Evolutionary conservation across 768 basidiomycete species (phyloP).

Genomic region (Tulasnella sp.): DNA sequence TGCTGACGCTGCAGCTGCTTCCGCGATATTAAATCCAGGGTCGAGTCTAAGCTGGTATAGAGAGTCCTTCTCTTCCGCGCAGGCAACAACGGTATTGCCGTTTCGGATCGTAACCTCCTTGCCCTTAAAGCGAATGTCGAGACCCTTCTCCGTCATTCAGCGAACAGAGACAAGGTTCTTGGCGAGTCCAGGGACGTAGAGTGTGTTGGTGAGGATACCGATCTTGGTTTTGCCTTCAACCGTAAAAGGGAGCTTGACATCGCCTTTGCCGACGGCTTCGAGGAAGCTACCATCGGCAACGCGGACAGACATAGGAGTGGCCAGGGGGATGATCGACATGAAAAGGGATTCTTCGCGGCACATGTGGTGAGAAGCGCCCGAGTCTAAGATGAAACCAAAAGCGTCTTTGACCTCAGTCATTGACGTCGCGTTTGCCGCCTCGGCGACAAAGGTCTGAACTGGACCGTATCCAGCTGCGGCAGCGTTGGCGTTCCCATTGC

Average conservation of each 20-base stretch:
- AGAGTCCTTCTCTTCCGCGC: background rate
- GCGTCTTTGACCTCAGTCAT: background rate
- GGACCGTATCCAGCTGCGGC: background rate
- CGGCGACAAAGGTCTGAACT: background rate
- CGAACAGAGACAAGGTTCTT: conserved; percentile 2
- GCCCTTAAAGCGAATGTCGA: background rate
- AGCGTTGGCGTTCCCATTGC: background rate
- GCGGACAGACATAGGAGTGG: background rate
- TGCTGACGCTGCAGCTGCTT: background rate
- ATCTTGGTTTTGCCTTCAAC: background rate
- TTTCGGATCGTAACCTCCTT: background rate
- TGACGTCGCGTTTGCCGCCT: background rate
- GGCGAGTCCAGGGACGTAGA: background rate
- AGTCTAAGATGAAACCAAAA: conserved; percentile 1
- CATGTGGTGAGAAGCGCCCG: conserved; percentile 14
- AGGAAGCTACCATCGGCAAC: background rate
- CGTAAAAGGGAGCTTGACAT: background rate
- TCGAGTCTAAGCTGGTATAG: background rate
- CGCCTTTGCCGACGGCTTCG: background rate
- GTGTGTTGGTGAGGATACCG: background rate
- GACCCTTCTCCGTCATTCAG: background rate
- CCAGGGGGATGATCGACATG: background rate
- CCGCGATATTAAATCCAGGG: background rate
- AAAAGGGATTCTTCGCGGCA: background rate
- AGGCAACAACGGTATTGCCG: background rate